Conservation (phyloP, 2,329 filamentous ascomycete genomes). For the Stachybotrys echinatus region DNA sequence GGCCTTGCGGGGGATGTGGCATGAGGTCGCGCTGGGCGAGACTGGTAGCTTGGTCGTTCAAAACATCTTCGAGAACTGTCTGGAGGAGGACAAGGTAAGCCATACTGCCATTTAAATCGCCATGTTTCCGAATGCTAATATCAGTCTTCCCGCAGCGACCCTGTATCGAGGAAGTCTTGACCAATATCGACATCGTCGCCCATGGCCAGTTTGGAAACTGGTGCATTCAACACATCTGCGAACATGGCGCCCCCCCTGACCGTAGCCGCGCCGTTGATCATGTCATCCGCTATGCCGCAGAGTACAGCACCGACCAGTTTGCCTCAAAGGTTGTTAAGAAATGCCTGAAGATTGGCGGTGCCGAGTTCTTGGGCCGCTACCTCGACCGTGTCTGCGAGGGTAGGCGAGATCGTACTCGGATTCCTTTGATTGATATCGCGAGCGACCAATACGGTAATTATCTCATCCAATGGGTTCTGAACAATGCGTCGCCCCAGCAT, state of each 20-base stretch:
- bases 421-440: slow-evolving; percentile 95
- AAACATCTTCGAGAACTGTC: slow-evolving; percentile 98
- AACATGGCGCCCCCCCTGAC: slow-evolving; percentile 87
- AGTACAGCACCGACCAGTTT: slow-evolving; percentile 99
- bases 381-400: slow-evolving; percentile 92
- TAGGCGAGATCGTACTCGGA: slow-evolving; percentile 83
- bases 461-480: slow-evolving; percentile 93
- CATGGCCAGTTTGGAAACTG: slow-evolving; percentile 99
- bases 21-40: slow-evolving; percentile 94
- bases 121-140: slow-evolving; percentile 9
- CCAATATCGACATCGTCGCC: slow-evolving; percentile 91
- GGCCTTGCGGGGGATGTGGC: slow-evolving; percentile 93
- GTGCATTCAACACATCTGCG: slow-evolving; percentile 99
- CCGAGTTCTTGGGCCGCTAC: slow-evolving; percentile 87
- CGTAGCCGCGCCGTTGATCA: slow-evolving; percentile 92
- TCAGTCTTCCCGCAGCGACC: slow-evolving; percentile 60
- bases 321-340: slow-evolving; percentile 99
- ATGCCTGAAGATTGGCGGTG: slow-evolving; percentile 91
- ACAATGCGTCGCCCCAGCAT: slow-evolving; percentile 80
- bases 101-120: neutral
- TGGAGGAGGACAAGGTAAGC: slow-evolving; percentile 93
- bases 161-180: slow-evolving; percentile 93
- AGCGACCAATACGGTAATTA: slow-evolving; percentile 99
- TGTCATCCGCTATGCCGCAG: slow-evolving; percentile 85
- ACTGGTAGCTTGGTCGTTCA: slow-evolving; percentile 97